These are phyloP conservation scores for Hypomyces rosellus DNA, from an alignment of 2,329 filamentous ascomycete species.

Conservation along the genomic window DNA sequence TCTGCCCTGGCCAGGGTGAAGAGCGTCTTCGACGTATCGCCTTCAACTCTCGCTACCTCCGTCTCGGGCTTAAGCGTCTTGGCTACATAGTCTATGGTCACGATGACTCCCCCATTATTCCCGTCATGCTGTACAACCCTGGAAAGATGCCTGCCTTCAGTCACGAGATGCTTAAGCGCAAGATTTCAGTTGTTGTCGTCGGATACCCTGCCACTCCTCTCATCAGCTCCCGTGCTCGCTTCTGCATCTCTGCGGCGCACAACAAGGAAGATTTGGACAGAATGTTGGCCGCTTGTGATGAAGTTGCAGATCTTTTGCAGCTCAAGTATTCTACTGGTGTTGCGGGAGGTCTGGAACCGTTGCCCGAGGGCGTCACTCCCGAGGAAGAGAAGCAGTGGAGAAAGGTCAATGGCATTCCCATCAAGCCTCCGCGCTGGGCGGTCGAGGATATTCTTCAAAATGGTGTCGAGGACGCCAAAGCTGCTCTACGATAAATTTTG, in stretches of 20 bases:
- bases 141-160: constrained; percentile 98
- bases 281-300: constrained; percentile 80
- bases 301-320: constrained; percentile 86
- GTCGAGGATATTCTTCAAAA: constrained; percentile 74
- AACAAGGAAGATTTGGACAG: constrained; percentile 98
- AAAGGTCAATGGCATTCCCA: constrained; percentile 56
- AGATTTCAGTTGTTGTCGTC: constrained; percentile 95
- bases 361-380: constrained; percentile 63
- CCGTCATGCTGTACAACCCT: constrained; percentile 92
- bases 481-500: constrained; percentile 53
- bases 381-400: constrained; percentile 68
- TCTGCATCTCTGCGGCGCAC: constrained; percentile 93
- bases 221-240: constrained; percentile 88
- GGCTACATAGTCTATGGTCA: constrained; percentile 96
- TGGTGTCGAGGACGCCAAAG: constrained; percentile 70
- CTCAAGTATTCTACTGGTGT: constrained; percentile 96
- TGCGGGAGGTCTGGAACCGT: constrained; percentile 75
- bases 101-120: constrained; percentile 96
- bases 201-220: constrained; percentile 95
- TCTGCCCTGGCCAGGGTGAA: constrained; percentile 85
- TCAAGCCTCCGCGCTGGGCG: constrained; percentile 73
- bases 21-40: constrained; percentile 92
- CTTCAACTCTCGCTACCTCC: constrained; percentile 98
- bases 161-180: constrained; percentile 95
- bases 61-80: constrained; percentile 90